A percentile compares a stretch with the other conserved stretches of the same genome.
Evolutionary conservation across 805 yeast genomes (phyloP).

Genomic region (Metschnikowia proteae): DNA sequence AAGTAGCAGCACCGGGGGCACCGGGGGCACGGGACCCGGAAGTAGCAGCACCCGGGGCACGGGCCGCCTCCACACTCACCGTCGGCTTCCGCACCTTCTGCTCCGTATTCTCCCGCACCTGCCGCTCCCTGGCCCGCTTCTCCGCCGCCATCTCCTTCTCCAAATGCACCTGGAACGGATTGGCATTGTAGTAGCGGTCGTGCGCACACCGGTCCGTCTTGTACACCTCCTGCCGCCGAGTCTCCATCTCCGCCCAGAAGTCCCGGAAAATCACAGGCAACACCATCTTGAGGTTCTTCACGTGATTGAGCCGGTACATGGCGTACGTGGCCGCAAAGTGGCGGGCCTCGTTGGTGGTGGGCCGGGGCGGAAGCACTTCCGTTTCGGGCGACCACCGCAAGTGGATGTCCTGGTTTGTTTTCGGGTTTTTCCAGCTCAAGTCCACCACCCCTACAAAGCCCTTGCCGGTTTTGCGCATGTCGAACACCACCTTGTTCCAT

Average conservation of each 20-base stretch:
- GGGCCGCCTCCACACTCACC: constrained; percentile 23
- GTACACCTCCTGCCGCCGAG: constrained; percentile 47
- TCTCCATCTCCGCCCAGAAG: constrained; percentile 73
- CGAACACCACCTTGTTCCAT: constrained; percentile 85
- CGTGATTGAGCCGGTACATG: constrained; percentile 70
- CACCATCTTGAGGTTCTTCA: constrained; percentile 81
- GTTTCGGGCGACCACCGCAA: constrained; percentile 53
- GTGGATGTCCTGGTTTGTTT: constrained; percentile 62
- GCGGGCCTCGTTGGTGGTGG: constrained; percentile 84
- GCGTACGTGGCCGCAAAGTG: constrained; percentile 90
- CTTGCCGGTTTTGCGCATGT: constrained; percentile 45
- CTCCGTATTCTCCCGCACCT: constrained; percentile 44
- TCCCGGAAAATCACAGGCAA: constrained; percentile 78
- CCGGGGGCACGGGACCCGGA: too few relatives aligned
- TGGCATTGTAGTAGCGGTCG: constrained; percentile 53
- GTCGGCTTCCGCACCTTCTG: constrained; percentile 49
- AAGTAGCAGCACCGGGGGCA: too few relatives aligned
- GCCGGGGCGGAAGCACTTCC: constrained; percentile 58
- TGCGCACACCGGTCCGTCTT: constrained; percentile 47
- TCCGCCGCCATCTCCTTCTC: constrained; percentile 49
- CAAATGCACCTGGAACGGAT: constrained; percentile 72
- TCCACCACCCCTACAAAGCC: constrained; percentile 67
- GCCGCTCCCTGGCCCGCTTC: constrained; percentile 44
- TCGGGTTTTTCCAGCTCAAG: constrained; percentile 73
- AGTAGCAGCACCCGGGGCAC: background rate